Evolutionary conservation across 1,139 yeast species (phyloP), one percentile per base, ranked within the genome.

Genomic region (Blastobotrys proliferans): DNA sequence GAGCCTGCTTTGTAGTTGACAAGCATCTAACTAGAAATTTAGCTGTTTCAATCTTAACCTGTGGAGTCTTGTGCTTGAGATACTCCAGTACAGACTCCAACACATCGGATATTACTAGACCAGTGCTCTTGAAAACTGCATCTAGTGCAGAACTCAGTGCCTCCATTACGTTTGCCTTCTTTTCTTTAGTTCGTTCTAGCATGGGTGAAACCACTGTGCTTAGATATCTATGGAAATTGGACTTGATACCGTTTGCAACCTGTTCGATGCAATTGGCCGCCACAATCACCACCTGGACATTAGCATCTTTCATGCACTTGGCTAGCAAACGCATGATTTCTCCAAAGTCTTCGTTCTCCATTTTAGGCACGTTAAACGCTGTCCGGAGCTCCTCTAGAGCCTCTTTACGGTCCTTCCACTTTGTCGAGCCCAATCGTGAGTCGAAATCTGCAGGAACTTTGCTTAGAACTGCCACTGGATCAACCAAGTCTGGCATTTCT

Each of bases 361-460:
- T 61, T 48, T 72, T 75, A 33, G 78, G 66, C 3, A 68, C 72
- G 38, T 67, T 65, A 35, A 87, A 68, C 9, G 70, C 66, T 4
- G 71, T 71, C 22, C 70, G 66, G 1, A 83, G 75, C 51, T 81
- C 88, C 43, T 87, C 94, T 48, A 94, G 69, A 0, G 76, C 88
- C 52, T 85, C 97, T 46, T 85, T 88, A 52, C 98, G 74, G 45
- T 88, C 97, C 59, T 90, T 88, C 98, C 98, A 92, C 54, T 83
- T 80, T 0, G 81, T 51, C 0, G 90, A 81, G 1, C 72, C 61
- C 24, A 87, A 65, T 50, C 79, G 69, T 1, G 70, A 57, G 17
- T 73, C 61, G 46, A 88, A 74, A 54, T 81, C 80, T 4, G 66
- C 56, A 0, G 97, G 96, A 1, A 90, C 56, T 50, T 79, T 79